Conservation (phyloP, 108 stramenopile species). For the Fistulifera pelliculosa region DNA sequence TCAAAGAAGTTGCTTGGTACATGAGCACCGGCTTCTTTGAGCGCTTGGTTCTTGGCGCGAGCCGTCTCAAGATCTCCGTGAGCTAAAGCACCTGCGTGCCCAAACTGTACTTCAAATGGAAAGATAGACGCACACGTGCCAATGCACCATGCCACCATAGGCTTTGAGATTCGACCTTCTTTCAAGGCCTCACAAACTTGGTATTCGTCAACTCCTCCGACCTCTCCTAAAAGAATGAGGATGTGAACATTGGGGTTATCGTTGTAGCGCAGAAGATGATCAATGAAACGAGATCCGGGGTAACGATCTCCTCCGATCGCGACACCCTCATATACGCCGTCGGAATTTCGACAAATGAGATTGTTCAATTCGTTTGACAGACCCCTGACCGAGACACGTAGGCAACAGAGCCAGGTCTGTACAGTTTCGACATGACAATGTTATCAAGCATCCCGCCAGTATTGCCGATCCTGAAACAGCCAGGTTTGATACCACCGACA, state of each 20-base stretch:
- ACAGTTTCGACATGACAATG: constrained; percentile 84
- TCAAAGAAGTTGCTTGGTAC: constrained; percentile 79
- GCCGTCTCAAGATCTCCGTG: constrained; percentile 76
- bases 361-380: constrained; percentile 91
- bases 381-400: constrained; percentile 90
- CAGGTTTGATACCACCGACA: constrained; percentile 88
- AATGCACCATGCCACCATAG: constrained; percentile 88
- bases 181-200: constrained; percentile 80
- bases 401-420: constrained; percentile 74
- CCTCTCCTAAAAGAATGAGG: constrained; percentile 82
- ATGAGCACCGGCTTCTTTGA: constrained; percentile 68
- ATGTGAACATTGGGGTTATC: constrained; percentile 80
- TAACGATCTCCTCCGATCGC: constrained; percentile 91
- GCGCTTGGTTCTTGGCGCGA: constrained; percentile 74
- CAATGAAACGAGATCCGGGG: constrained; percentile 82
- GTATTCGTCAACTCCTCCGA: constrained; percentile 90
- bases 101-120: constrained; percentile 88
- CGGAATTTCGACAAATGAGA: constrained; percentile 72
- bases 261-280: constrained; percentile 86
- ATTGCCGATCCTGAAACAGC: constrained; percentile 90
- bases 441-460: constrained; percentile 95
- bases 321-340: constrained; percentile 88
- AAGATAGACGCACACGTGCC: constrained; percentile 89
- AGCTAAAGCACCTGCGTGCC: constrained; percentile 86
- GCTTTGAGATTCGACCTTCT: constrained; percentile 81